Base-by-base conservation (phyloP, 139 green algal species). In the Picocystis salinarum region DNA sequence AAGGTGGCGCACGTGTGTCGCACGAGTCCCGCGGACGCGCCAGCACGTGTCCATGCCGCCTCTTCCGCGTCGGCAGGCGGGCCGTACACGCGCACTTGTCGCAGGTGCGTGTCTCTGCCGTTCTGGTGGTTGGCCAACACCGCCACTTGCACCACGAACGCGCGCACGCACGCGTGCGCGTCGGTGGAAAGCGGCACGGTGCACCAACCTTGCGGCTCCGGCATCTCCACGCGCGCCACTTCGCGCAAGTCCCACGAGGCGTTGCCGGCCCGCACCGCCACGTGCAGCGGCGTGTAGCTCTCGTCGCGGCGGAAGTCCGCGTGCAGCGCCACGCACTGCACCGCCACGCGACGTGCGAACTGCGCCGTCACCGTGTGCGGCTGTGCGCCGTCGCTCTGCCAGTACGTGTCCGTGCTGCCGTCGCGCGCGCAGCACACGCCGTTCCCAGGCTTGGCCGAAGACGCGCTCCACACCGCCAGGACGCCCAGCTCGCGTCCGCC, bases 101-200 rank as follows among this genome's bases (percentile, higher is more conserved):
- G 10, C 19, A 36, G 19, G 41, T 33, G 41, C 9, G 41, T 94
- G 61, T 98, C 88, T 1, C 88, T 52, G 0, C 88, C 88, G 48
- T 93, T 98, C 45, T 98, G 88, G 49, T 98, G 88, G 71, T 96
- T 97, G 34, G 67, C 55, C 4, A 93, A 46, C 1, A 95, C 37
- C 0, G 62, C 62, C 31, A 74, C 30, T 41, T 73, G 64, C 9
- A 73, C 10, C 28, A 58, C 60, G 61, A 50, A 70, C 5, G 64
- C 50, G 2, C 61, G 34, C 9, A 73, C 18, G 33, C 30, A 68
- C 22, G 59, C 39, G 20, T 18, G 19, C 18, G 5, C 6, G 11
- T 22, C 6, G 20, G 25, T 22, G 20, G 36, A 7, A 20, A 94
- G 61, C 1, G 59, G 53, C 2, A 93, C 57, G 4, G 64, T 34